Evolutionary conservation across 2,329 filamentous ascomycete genomes (phyloP).

Genomic region (Lecanoromycetidae sp.): DNA sequence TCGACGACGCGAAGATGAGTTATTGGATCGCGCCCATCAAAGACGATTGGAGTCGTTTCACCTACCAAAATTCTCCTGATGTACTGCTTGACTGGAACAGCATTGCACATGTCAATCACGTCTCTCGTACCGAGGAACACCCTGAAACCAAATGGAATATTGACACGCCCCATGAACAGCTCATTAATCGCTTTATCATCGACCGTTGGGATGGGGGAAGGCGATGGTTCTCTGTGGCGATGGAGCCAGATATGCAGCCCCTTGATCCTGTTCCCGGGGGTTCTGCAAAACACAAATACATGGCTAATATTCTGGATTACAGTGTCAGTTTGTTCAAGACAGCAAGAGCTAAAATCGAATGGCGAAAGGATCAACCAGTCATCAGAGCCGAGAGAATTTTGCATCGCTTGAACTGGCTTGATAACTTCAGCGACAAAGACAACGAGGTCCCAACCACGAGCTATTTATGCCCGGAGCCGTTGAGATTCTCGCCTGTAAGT

Average conservation of each 20-base stretch:
- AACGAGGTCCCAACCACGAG: conserved; percentile 40
- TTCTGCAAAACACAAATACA: conserved; percentile 36
- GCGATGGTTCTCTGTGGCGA: conserved; percentile 41
- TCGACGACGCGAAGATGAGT: conserved; percentile 51
- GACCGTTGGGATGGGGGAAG: conserved; percentile 46
- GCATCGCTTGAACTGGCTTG: conserved; percentile 72
- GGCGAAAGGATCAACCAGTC: conserved; percentile 65
- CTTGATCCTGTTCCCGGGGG: conserved; percentile 52
- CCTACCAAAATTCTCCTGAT: not conserved
- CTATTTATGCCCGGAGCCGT: conserved; percentile 63
- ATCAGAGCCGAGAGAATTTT: conserved; percentile 61
- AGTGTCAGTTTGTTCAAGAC: conserved; percentile 64
- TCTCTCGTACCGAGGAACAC: too few species aligned
- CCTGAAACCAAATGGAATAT: conserved; percentile 34
- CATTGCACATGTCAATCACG: conserved; percentile 26
- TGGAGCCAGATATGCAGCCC: conserved; percentile 45
- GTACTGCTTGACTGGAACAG: conserved; percentile 34
- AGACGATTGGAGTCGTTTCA: conserved; percentile 12
- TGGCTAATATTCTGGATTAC: conserved; percentile 66
- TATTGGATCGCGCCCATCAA: conserved; percentile 69
- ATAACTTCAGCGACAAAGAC: conserved; percentile 48
- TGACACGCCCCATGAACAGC: conserved; percentile 28
- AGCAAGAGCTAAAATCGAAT: conserved; percentile 37
- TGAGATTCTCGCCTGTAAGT: conserved; percentile 64
- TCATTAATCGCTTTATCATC: conserved; percentile 42